These are phyloP conservation scores for Handroanthus guayacan DNA, from an alignment of 257 asterid species.

Conservation along the genomic window DNA sequence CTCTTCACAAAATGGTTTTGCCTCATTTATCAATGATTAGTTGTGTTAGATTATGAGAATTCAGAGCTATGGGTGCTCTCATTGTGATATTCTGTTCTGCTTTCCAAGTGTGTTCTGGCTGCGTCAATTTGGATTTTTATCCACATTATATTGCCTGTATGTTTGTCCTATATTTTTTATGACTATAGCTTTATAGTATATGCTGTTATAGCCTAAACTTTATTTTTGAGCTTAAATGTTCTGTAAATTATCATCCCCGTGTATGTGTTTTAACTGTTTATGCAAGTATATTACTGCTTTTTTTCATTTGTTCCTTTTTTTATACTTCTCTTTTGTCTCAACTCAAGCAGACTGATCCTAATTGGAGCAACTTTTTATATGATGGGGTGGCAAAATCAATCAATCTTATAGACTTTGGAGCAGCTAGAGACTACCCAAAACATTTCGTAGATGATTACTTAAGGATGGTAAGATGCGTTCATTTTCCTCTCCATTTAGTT, in stretches of 20 bases:
- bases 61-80: background rate
- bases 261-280: background rate
- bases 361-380: constrained; percentile 93
- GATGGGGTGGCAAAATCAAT: constrained; percentile 61
- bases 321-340: constrained; percentile 32
- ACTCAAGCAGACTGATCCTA: constrained; percentile 97
- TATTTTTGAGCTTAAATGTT: constrained; percentile 9
- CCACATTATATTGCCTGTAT: background rate
- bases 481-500: constrained; percentile 12
- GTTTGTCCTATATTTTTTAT: background rate
- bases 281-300: background rate
- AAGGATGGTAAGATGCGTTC: constrained; percentile 70
- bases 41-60: background rate
- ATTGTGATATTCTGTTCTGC: background rate
- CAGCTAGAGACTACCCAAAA: constrained; percentile 88
- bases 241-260: background rate
- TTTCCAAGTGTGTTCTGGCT: background rate
- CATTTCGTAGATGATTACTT: constrained; percentile 84
- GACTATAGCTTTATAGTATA: background rate
- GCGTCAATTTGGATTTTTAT: background rate
- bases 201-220: background rate
- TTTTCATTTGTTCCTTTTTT: constrained; percentile 17
- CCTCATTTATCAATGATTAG: background rate
- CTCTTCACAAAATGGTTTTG: background rate
- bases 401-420: constrained; percentile 97